These are phyloP conservation scores for Candida albicans DNA, from an alignment of 1,139 yeast species.

Conservation along the genomic window DNA sequence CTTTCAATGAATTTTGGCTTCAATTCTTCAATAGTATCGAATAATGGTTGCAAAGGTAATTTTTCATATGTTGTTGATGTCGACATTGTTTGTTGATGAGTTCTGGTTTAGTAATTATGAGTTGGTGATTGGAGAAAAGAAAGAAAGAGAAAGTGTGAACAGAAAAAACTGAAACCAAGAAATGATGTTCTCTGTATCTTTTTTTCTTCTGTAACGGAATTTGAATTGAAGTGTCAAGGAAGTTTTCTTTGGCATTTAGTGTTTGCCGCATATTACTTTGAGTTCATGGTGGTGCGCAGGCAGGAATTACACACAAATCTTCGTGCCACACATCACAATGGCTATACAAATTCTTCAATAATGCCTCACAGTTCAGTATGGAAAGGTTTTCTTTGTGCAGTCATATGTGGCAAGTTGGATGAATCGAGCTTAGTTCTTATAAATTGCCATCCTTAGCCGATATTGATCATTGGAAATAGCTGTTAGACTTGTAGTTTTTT, in stretches of 20 bases:
- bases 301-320: not conserved
- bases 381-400: not conserved
- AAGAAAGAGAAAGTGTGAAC: not conserved
- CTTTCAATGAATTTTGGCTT: constrained; percentile 69
- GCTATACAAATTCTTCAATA: not conserved
- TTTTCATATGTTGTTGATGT: constrained; percentile 30
- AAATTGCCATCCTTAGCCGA: no score
- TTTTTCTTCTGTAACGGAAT: no score
- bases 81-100: not conserved
- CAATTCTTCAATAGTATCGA: constrained; percentile 65
- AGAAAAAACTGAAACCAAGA: not conserved
- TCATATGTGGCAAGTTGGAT: no score
- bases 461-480: no score
- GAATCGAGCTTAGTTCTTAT: no score
- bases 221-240: no score
- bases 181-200: not conserved
- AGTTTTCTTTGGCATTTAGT: no score
- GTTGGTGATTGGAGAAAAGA: not conserved
- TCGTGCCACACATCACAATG: not conserved
- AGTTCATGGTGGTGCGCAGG: no score
- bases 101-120: not conserved
- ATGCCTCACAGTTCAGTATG: not conserved
- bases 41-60: constrained; percentile 47
- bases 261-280: no score
- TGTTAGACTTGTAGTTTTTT: no score